Evolutionary conservation across 345 rosid genomes (phyloP).

Genomic region (Leavenworthia alabamica): DNA sequence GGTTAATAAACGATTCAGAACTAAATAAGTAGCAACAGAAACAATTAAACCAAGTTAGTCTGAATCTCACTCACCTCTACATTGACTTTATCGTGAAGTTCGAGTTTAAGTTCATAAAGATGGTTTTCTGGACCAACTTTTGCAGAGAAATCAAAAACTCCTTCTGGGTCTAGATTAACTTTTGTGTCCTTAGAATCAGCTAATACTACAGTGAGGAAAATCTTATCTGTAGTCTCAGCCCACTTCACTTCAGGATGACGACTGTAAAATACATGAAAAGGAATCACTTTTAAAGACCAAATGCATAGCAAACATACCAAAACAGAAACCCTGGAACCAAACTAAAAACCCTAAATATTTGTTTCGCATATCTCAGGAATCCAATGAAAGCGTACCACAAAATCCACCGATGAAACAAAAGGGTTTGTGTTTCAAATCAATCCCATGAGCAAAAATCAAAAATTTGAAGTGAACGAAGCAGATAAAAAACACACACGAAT

Average conservation of each 20-base stretch:
- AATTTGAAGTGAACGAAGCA: conserved; percentile 3
- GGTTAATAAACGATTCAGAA: not conserved
- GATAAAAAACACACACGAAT: not conserved
- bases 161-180: conserved; percentile 72
- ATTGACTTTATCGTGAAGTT: conserved; percentile 75
- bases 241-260: conserved; percentile 87
- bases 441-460: not conserved
- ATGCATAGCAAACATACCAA: not conserved
- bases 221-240: conserved; percentile 75
- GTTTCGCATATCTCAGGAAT: not conserved
- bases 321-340: conserved; percentile 11
- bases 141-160: conserved; percentile 64
- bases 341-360: conserved; percentile 14
- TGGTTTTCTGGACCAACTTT: conserved; percentile 59
- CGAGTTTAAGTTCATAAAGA: conserved; percentile 58
- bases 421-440: not conserved
- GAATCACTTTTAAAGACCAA: not conserved
- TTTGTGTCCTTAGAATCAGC: conserved; percentile 72
- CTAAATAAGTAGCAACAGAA: not conserved
- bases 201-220: conserved; percentile 57
- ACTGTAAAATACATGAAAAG: conserved; percentile 31
- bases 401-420: not conserved
- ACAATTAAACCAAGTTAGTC: not conserved
- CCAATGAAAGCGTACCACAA: not conserved
- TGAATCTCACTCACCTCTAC: conserved; percentile 58